Conservation (phyloP, 176 grass and related monocot species). For the Oryza glumipatula region DNA sequence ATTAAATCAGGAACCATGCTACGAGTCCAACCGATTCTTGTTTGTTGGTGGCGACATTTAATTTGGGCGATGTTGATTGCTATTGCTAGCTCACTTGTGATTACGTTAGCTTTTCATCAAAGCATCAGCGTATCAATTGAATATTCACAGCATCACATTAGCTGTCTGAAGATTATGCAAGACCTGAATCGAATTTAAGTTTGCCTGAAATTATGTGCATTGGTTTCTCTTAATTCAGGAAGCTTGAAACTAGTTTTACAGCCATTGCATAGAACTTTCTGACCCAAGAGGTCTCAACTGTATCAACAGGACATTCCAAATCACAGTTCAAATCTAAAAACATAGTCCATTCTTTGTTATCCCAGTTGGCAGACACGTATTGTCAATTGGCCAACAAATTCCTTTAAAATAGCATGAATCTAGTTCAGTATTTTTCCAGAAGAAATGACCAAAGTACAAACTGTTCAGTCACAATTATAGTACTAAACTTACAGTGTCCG, state of each 20-base stretch:
- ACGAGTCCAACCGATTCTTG: constrained; percentile 34
- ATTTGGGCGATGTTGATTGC: constrained; percentile 32
- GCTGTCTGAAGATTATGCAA: background rate
- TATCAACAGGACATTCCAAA: background rate
- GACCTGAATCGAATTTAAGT: background rate
- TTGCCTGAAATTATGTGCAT: background rate
- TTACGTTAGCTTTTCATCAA: constrained; percentile 17
- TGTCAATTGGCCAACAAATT: background rate
- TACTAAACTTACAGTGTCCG: background rate
- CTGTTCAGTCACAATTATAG: background rate
- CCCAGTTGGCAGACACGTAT: background rate
- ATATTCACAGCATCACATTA: background rate
- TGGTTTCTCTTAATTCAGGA: background rate
- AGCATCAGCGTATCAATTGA: background rate
- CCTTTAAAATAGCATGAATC: background rate
- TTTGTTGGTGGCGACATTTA: constrained; percentile 44
- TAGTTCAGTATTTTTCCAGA: background rate
- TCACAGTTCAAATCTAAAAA: background rate
- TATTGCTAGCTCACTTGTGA: constrained; percentile 4
- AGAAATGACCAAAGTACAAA: background rate
- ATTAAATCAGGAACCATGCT: background rate
- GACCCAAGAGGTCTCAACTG: background rate
- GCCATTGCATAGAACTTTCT: background rate
- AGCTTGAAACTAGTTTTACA: background rate
- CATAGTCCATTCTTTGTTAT: background rate